Evolutionary conservation across 345 rosid genomes (phyloP).

Genomic region (Microthlaspi erraticum): DNA sequence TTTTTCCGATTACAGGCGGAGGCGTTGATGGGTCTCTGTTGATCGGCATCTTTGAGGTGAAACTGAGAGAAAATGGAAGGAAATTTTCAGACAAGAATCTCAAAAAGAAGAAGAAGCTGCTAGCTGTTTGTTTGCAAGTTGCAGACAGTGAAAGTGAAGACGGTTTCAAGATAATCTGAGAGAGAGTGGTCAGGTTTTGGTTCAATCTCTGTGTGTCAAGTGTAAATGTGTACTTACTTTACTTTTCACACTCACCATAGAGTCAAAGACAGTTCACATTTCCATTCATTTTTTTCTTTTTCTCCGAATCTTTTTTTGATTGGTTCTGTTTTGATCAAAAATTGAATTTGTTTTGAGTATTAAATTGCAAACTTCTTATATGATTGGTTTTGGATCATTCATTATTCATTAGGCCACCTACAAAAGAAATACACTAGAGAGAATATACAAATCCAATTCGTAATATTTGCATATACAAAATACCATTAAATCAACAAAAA

Average conservation of each 20-base stretch:
- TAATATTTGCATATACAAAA: slow-evolving; percentile 28
- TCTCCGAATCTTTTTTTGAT: slow-evolving; percentile 6
- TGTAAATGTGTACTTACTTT: slow-evolving; percentile 38
- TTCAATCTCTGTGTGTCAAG: slow-evolving; percentile 24
- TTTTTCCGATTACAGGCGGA: slow-evolving; percentile 92
- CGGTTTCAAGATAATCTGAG: slow-evolving; percentile 18
- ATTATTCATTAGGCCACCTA: no score
- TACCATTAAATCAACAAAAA: slow-evolving; percentile 17
- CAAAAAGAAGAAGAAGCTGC: neutral
- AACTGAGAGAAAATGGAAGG: slow-evolving; percentile 1
- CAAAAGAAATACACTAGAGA: slow-evolving; percentile 16
- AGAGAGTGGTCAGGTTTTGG: slow-evolving; percentile 33
- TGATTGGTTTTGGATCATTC: slow-evolving; percentile 10
- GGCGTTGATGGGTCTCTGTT: slow-evolving; percentile 71
- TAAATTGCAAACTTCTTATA: no score
- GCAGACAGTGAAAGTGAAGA: slow-evolving; percentile 39
- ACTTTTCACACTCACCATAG: slow-evolving; percentile 40
- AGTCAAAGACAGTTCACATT: slow-evolving; percentile 34
- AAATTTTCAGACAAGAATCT: slow-evolving; percentile 25
- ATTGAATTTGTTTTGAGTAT: neutral
- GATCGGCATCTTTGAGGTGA: slow-evolving; percentile 67
- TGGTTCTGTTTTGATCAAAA: neutral
- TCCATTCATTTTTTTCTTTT: slow-evolving; percentile 2
- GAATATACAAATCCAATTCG: slow-evolving; percentile 27
- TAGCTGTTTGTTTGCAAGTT: slow-evolving; percentile 37